Evolutionary conservation across 2,329 filamentous ascomycete species (phyloP).

Genomic region (Dothideomycetes sp.): DNA sequence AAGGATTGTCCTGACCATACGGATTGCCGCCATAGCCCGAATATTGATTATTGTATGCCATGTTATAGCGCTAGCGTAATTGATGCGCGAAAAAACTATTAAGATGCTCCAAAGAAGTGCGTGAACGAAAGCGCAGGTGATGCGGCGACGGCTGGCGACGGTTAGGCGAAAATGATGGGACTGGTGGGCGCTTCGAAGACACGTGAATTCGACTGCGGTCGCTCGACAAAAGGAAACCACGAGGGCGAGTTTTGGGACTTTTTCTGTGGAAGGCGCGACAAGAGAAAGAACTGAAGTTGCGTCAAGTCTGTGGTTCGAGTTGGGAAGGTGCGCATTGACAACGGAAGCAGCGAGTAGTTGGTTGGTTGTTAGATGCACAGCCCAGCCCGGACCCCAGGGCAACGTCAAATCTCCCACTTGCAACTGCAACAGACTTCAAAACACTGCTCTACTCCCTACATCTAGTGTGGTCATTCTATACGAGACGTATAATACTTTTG

Average conservation of each 20-base stretch:
- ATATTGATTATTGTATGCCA: conserved; percentile 54
- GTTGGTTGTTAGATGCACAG: too few species aligned
- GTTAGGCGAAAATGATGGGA: background rate
- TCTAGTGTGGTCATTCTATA: too few species aligned
- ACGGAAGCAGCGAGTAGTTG: conserved; percentile 8
- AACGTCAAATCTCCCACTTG: background rate
- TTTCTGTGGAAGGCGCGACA: conserved; percentile 7
- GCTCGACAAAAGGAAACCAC: conserved; percentile 8
- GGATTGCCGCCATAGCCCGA: conserved; percentile 51
- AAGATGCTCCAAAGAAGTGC: conserved; percentile 5
- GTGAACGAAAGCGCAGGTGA: conserved; percentile 1
- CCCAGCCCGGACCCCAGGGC: background rate
- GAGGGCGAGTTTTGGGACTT: background rate
- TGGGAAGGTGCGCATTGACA: conserved; percentile 1
- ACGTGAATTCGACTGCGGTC: conserved; percentile 5
- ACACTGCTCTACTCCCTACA: too few species aligned
- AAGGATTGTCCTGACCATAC: conserved; percentile 53
- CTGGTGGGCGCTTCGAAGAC: conserved; percentile 1
- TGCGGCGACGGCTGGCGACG: too few species aligned
- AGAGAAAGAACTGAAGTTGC: too few species aligned
- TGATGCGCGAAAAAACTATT: conserved; percentile 11
- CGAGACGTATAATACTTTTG: too few species aligned
- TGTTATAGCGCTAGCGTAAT: conserved; percentile 24
- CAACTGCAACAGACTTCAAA: too few species aligned
- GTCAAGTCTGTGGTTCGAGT: conserved; percentile 11